Conservation (phyloP, 352 stramenopile species). For the Thalassiosira livingstoniorum region DNA sequence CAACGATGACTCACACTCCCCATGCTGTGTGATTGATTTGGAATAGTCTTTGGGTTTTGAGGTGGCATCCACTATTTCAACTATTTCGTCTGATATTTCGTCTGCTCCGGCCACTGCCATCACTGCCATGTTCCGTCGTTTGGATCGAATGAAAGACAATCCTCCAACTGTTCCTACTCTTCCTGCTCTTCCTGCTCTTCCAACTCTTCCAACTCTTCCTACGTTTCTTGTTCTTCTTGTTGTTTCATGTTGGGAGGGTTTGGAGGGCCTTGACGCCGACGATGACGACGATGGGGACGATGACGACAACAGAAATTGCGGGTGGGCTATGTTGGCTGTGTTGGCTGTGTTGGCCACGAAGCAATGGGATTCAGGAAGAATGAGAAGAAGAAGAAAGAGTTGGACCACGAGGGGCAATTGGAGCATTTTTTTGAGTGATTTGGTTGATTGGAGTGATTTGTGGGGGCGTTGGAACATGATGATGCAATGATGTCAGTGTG, state of each 20-base stretch:
- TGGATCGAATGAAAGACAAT: background rate
- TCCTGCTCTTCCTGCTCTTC: background rate
- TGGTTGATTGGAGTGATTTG: no score
- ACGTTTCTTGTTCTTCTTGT: background rate
- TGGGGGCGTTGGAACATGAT: no score
- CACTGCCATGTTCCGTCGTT: background rate
- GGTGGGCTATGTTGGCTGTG: no score
- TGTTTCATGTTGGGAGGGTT: background rate
- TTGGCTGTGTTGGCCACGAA: no score
- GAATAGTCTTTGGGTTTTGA: background rate
- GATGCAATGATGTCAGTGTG: no score
- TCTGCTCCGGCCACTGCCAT: background rate
- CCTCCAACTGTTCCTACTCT: background rate
- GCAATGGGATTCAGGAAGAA: no score
- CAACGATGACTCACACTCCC: slow-evolving; percentile 16
- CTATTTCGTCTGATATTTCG: background rate
- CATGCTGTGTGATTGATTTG: background rate
- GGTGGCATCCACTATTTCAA: background rate
- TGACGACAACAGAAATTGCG: no score
- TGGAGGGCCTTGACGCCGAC: background rate
- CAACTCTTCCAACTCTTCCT: background rate
- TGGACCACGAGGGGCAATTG: no score
- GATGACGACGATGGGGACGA: no score
- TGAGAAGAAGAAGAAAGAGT: no score
- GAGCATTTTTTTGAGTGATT: no score